Percentiles rank a stretch among this genome's conserved stretches.
These are phyloP conservation scores for Reticulomyxa filosa DNA, from an alignment of 78 protist species.

Conservation along the genomic window DNA sequence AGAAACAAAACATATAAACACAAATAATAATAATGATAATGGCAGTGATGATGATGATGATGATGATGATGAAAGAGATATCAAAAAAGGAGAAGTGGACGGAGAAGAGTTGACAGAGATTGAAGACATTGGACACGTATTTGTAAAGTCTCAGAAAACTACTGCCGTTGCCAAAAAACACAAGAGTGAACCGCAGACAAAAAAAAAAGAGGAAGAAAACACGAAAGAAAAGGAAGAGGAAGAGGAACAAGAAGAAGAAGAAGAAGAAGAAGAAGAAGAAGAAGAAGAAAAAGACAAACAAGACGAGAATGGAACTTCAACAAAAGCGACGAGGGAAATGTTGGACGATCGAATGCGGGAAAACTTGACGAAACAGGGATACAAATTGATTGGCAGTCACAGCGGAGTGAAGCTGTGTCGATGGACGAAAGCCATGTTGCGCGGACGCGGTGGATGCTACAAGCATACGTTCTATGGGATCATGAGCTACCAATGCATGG, in stretches of 20 bases:
- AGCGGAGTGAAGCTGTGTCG: conserved; percentile 74
- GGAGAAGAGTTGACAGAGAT: background rate
- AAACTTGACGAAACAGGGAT: conserved; percentile 29
- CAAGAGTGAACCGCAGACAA: too few species aligned
- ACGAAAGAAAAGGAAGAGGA: too few species aligned
- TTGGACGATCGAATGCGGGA: conserved; percentile 2
- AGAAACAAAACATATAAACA: too few species aligned
- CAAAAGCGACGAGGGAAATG: conserved; percentile 13
- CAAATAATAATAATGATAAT: too few species aligned
- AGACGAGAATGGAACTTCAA: background rate
- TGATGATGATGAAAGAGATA: too few species aligned
- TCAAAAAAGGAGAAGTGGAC: background rate
- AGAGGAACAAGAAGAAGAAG: background rate
- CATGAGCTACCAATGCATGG: background rate
- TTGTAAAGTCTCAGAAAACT: background rate
- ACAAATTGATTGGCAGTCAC: conserved; percentile 55
- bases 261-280: background rate
- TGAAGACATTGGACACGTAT: background rate
- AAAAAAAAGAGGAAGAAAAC: too few species aligned
- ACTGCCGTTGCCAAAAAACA: too few species aligned
- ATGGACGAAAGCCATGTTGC: conserved; percentile 61
- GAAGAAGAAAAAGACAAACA: background rate
- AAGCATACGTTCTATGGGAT: conserved; percentile 65
- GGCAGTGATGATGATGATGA: too few species aligned
- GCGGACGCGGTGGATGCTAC: conserved; percentile 71